A percentile compares a stretch with the other conserved stretches of the same genome.
phyloP scores from a whole-genome alignment of 2,329 filamentous ascomycete species.

The Teratosphaeria destructans region DNA sequence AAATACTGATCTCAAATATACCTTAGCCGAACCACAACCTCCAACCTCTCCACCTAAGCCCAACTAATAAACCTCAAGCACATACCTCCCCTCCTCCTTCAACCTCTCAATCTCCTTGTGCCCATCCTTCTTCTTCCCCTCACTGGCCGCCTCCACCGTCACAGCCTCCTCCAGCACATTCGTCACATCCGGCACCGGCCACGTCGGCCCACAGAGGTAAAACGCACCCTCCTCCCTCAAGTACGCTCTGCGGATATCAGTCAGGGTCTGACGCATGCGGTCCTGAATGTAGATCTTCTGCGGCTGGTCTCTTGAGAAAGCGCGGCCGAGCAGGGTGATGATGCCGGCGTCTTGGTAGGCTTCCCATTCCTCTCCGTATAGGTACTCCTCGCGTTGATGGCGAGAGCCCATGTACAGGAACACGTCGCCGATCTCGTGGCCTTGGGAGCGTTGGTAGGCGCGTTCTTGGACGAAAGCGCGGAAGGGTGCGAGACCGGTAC shows the following conservation, averaged over 20 bases:
- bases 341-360: slow-evolving; percentile 92
- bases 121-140: slow-evolving; percentile 43
- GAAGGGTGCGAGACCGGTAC: slow-evolving; percentile 97
- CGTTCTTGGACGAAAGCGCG: slow-evolving; percentile 97
- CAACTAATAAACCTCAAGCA: slow-evolving; percentile 80
- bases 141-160: slow-evolving; percentile 51
- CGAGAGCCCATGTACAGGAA: slow-evolving; percentile 94
- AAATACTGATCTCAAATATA: neutral
- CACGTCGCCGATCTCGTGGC: slow-evolving; percentile 86
- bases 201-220: slow-evolving; percentile 95
- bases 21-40: neutral
- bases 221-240: slow-evolving; percentile 81
- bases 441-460: slow-evolving; percentile 94
- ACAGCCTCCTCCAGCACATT: slow-evolving; percentile 90
- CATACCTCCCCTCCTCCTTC: slow-evolving; percentile 90
- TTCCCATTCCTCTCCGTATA: slow-evolving; percentile 99
- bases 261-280: slow-evolving; percentile 80
- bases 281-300: slow-evolving; percentile 99
- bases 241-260: slow-evolving; percentile 76
- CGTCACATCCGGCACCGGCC: slow-evolving; percentile 96
- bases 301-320: slow-evolving; percentile 92
- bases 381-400: slow-evolving; percentile 95
- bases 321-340: slow-evolving; percentile 83
- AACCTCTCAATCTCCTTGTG: slow-evolving; percentile 90
- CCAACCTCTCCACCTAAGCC: neutral